phyloP scores from a whole-genome alignment of 2,329 filamentous ascomycete genomes.

The Onygenales sp. region DNA sequence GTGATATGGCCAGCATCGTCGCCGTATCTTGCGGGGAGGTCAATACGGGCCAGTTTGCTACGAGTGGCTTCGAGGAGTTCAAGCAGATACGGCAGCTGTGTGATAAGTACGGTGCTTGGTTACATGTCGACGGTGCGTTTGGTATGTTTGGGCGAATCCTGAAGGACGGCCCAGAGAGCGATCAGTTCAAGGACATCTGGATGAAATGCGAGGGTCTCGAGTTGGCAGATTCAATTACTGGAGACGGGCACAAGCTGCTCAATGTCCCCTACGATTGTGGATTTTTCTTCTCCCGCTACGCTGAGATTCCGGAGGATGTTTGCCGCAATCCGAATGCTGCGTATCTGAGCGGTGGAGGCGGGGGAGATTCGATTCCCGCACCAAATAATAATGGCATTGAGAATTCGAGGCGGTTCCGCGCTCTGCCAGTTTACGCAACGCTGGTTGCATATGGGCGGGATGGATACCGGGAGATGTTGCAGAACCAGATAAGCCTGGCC shows the following conservation, averaged over 20 bases:
- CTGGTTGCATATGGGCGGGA: constrained; percentile 62
- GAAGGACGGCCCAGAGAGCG: constrained; percentile 46
- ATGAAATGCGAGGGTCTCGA: constrained; percentile 56
- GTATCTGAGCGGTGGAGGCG: constrained; percentile 50
- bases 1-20: constrained; percentile 60
- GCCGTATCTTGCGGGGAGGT: constrained; percentile 80
- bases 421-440: constrained; percentile 78
- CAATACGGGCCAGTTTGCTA: constrained; percentile 78
- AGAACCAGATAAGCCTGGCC: constrained; percentile 62
- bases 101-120: constrained; percentile 66
- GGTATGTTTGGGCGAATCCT: constrained; percentile 70
- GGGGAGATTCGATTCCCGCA: constrained; percentile 51
- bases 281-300: constrained; percentile 69
- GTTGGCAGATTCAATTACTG: constrained; percentile 76
- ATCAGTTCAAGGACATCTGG: constrained; percentile 29
- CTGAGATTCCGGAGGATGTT: constrained; percentile 48
- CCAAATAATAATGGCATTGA: constrained; percentile 82
- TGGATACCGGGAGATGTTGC: constrained; percentile 61
- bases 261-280: constrained; percentile 94
- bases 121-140: constrained; percentile 87
- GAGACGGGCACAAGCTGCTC: constrained; percentile 83
- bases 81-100: constrained; percentile 56
- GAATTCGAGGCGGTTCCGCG: constrained; percentile 84
- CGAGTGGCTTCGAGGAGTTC: constrained; percentile 48
- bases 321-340: constrained; percentile 80